A percentile compares a stretch with the other conserved stretches of the same genome.
phyloP scores from a whole-genome alignment of 495 filamentous ascomycete species.

The Aspergillus affinis region DNA sequence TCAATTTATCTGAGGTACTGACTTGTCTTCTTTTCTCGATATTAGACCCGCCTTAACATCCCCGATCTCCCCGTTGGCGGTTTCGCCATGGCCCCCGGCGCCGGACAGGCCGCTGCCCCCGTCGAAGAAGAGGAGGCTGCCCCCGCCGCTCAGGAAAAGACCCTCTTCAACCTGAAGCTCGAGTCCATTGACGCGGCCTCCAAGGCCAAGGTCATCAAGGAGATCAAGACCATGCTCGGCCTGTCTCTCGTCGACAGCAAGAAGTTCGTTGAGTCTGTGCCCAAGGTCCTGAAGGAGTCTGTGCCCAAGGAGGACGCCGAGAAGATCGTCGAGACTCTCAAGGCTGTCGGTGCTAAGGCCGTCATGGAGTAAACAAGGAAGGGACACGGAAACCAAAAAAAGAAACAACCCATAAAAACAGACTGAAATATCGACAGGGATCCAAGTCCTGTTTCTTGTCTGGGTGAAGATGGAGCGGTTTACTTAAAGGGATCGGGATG shows the following conservation, averaged over 20 bases:
- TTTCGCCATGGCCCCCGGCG: slow-evolving; percentile 65
- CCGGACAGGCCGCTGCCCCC: slow-evolving; percentile 58
- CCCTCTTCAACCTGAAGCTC: slow-evolving; percentile 93
- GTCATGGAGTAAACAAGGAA: slow-evolving; percentile 72
- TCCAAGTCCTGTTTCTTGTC: neutral
- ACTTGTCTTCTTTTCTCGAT: neutral
- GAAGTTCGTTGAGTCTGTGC: slow-evolving; percentile 98
- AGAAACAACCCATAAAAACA: slow-evolving; percentile 10
- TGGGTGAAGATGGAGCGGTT: neutral
- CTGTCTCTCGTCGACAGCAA: slow-evolving; percentile 98
- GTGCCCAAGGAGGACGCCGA: slow-evolving; percentile 98
- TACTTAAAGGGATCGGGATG: slow-evolving; percentile 7
- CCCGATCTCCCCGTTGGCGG: slow-evolving; percentile 94
- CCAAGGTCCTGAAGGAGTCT: slow-evolving; percentile 97
- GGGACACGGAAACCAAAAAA: neutral
- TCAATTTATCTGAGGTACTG: slow-evolving; percentile 1
- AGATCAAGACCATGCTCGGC: slow-evolving; percentile 94
- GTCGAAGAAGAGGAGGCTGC: slow-evolving; percentile 83
- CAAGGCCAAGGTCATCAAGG: slow-evolving; percentile 99
- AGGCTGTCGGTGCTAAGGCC: slow-evolving; percentile 85
- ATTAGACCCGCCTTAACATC: slow-evolving; percentile 90
- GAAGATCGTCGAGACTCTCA: slow-evolving; percentile 94
- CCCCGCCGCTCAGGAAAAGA: slow-evolving; percentile 87
- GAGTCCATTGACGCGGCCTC: slow-evolving; percentile 79
- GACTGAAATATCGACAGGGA: slow-evolving; percentile 3